phyloP scores from a whole-genome alignment of 129 eudicot species.

The Flaveria robusta region DNA sequence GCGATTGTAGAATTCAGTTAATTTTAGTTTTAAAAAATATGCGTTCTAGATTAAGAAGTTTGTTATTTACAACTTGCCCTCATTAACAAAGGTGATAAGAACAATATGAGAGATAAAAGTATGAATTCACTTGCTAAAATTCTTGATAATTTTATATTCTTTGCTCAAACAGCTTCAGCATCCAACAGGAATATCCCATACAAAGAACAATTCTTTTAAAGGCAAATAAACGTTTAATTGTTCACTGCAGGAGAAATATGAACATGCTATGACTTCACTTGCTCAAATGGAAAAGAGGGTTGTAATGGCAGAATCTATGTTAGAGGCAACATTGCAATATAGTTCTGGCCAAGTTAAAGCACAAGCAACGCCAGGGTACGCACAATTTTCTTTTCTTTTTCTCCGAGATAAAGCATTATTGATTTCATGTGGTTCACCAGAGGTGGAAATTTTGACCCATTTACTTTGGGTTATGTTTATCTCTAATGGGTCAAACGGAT shows the following conservation, averaged over 20 bases:
- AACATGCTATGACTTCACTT: conserved; percentile 61
- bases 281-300: conserved; percentile 81
- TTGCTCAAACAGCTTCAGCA: neutral
- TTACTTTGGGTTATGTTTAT: neutral
- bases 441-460: conserved; percentile 1
- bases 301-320: conserved; percentile 84
- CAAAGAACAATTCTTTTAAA: neutral
- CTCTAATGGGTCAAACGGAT: neutral
- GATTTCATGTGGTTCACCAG: neutral
- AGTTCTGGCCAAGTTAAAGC: conserved; percentile 78
- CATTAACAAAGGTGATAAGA: neutral
- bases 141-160: neutral
- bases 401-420: neutral
- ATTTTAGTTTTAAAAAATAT: neutral
- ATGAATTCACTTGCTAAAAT: neutral
- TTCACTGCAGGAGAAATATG: conserved; percentile 63
- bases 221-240: neutral
- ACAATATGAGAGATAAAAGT: neutral
- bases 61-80: neutral
- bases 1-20: neutral
- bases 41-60: neutral
- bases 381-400: neutral
- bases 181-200: neutral
- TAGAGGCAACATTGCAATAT: conserved; percentile 90
- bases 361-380: conserved; percentile 45